Evolutionary conservation across 2,329 filamentous ascomycete genomes (phyloP), one percentile per base, ranked within the genome.

Genomic region (Colletotrichum sidae): DNA sequence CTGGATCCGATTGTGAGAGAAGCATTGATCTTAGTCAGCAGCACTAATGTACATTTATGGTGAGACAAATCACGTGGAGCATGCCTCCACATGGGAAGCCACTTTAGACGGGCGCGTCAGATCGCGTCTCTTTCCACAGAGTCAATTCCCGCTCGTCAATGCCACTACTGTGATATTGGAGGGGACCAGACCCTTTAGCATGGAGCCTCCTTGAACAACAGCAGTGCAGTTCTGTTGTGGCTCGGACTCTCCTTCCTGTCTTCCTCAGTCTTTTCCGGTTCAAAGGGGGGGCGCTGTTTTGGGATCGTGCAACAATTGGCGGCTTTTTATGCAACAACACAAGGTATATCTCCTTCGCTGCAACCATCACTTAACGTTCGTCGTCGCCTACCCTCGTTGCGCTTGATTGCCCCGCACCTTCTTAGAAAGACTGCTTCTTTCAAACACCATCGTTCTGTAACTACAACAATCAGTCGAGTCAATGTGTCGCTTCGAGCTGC

Each of bases 401-500:
- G 25, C 4, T 25, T 25, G 38, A 51, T 33, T 51, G 55, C 46
- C 55, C 46, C 55, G 55, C 55, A 49, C 47, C 53, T 9, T 33
- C 15, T 50, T 12, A 13, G 46, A 45, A 42, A 49, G 39, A 42
- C 42, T 25, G 25, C 41, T 38, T 58, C 33, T 45, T 45, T 37
- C 39, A 25, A 42, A 37, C 46, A 25, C 49, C 50, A 39, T 15
- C 41, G 17, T 35, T 39, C 17, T 35, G 12, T 47, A 46, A n/a
- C 49, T 47, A 13, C 49, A 34, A 50, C 33, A 41, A 6, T 7
- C 17, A 41, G 41, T 44, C 55, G 50, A 54, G 55, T 58, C 68
- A 70, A 86, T 86, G 84, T 86, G 84, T 76, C 83, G 84, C 15
- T 84, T 83, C 72, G 84, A 86, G 75, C 79, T 84, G 17, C 69